Evolutionary conservation across 176 grass and related monocot species (phyloP).

Genomic region (Zea luxurians): DNA sequence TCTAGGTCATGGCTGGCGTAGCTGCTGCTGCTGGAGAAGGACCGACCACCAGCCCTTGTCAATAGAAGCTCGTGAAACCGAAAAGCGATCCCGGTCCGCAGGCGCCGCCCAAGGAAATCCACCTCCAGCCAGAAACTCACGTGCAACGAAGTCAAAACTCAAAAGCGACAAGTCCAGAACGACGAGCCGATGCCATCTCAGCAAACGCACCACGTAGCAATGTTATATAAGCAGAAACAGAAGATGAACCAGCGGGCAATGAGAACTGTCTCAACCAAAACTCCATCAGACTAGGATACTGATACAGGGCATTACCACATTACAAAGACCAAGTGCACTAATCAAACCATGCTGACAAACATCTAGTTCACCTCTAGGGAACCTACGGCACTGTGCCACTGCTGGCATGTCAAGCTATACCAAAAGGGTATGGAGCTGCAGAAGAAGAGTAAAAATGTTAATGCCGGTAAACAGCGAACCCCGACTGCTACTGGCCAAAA

Average conservation of each 20-base stretch:
- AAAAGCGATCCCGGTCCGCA: background rate
- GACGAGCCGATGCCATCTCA: background rate
- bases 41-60: background rate
- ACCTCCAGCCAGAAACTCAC: background rate
- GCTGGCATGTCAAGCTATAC: slow-evolving; percentile 36
- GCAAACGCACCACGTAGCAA: background rate
- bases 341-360: slow-evolving; percentile 43
- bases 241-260: background rate
- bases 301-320: slow-evolving; percentile 41
- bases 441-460: slow-evolving; percentile 36
- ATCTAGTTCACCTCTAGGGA: slow-evolving; percentile 42
- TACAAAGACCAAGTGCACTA: slow-evolving; percentile 55
- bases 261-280: slow-evolving; percentile 8
- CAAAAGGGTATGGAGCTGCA: slow-evolving; percentile 28
- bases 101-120: background rate
- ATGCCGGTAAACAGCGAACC: slow-evolving; percentile 42
- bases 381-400: slow-evolving; percentile 35
- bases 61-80: slow-evolving; percentile 28
- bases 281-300: slow-evolving; percentile 19
- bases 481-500: slow-evolving; percentile 33
- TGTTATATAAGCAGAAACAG: background rate
- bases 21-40: background rate
- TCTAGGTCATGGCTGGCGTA: background rate
- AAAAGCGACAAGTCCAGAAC: background rate
- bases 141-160: background rate